Evolutionary conservation across 805 yeast genomes (phyloP), one percentile per base, ranked within the genome.

Genomic region (Wickerhamiella nectarea): DNA sequence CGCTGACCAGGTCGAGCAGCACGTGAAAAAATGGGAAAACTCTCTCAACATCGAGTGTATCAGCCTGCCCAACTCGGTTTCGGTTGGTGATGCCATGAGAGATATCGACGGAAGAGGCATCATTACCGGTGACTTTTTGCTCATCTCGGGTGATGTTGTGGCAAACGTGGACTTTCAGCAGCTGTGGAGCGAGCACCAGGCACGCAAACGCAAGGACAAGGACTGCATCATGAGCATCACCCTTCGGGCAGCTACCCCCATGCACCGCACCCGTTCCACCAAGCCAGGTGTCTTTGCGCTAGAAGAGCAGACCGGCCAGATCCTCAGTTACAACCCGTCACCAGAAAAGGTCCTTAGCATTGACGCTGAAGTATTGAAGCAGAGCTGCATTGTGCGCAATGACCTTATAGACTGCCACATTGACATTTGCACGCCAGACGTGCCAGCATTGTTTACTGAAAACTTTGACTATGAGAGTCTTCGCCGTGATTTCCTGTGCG

Each of bases 31-130:
- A 24, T 67, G 70, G 71, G 53, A 51, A 38, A 38, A 54, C 5
- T 75, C 94, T 2, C 89, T 91, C 61, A 72, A 74, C 45, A 72
- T 91, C 36, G 74, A 76, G 38, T 80, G 94, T 2, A 74, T 89
- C 43, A 72, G 82, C 69, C 76, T 93, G 19, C 75, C 85, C 38
- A 95, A 89, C 60, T 78, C 91, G 9, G 67, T 87, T 60, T 82
- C 94, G 21, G 94, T 89, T 9, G 98, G 98, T 52, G 98, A 91
- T 64, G 93, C 94, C 17, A 83, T 91, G 94, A 73, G 98, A 60
- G 97, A 89, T 57, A 66, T 91, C 46, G 98, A 91, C 60, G 78
- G 83, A 48, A 70, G 94, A 53, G 95, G 95, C 5, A 66, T 89
- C 46, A 83, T 91, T 41, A 76, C 82, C 1, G 87, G 93, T 11